Percentiles rank a stretch among this genome's conserved stretches.
Conservation (phyloP, 345 rosid species). For the Salix dunnii region DNA sequence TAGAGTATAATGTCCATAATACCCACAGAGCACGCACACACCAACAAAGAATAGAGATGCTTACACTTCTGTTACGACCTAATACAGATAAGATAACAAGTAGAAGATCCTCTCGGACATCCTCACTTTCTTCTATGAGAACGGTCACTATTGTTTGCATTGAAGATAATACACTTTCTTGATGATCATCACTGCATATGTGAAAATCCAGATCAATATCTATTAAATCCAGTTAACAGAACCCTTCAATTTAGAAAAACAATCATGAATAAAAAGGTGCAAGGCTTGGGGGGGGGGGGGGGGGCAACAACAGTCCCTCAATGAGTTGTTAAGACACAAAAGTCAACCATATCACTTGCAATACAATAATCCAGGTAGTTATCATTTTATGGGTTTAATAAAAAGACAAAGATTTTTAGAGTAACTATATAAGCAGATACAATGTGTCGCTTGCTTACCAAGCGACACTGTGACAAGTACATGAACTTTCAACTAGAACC, state of each 20-base stretch:
- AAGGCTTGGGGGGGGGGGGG: not conserved
- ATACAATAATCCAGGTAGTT: not conserved
- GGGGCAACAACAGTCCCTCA: not conserved
- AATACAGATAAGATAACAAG: conserved; percentile 62
- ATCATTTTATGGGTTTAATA: not conserved
- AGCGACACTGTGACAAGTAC: not conserved
- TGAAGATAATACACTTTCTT: conserved; percentile 73
- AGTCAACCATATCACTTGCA: not conserved
- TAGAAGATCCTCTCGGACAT: conserved; percentile 72
- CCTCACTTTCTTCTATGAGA: conserved; percentile 93
- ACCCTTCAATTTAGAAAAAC: not conserved
- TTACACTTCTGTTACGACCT: conserved; percentile 73
- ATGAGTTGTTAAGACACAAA: not conserved
- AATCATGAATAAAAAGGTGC: not conserved
- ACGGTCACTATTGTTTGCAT: conserved; percentile 87
- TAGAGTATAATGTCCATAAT: not conserved
- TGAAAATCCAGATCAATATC: conserved; percentile 9
- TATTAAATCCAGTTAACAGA: not conserved
- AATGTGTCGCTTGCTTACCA: not conserved
- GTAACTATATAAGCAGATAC: not conserved
- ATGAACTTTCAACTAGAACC: not conserved
- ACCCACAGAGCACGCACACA: not conserved
- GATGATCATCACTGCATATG: conserved; percentile 87
- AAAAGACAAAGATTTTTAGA: not conserved
- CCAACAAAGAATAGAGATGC: conserved; percentile 23